Conservation (phyloP, 1,139 yeast genomes). For the Hansenula lynferdii region DNA sequence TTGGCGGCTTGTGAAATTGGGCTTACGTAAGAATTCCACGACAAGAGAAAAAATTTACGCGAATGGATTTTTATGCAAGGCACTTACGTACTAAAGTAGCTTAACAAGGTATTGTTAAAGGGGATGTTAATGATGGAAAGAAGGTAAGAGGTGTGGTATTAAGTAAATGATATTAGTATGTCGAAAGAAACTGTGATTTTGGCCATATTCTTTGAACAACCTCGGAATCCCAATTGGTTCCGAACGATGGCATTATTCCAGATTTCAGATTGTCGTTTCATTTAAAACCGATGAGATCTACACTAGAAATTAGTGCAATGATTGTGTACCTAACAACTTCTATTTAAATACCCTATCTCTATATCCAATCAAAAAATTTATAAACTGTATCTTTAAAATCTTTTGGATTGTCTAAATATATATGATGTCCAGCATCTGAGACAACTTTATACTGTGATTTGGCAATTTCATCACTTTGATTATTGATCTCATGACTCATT, state of each 20-base stretch:
- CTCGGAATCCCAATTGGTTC: too few species aligned
- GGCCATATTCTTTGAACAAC: too few species aligned
- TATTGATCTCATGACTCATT: constrained; percentile 32
- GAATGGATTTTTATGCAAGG: too few species aligned
- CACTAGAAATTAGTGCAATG: neutral
- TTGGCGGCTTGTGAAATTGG: neutral
- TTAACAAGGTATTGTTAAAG: too few species aligned
- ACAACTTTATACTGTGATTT: constrained; percentile 44
- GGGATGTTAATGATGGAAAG: too few species aligned
- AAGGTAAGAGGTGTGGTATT: too few species aligned
- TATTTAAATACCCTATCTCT: neutral
- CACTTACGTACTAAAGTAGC: too few species aligned
- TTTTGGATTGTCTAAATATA: constrained; percentile 67
- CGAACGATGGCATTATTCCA: too few species aligned
- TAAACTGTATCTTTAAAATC: constrained; percentile 17
- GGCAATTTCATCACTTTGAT: constrained; percentile 26
- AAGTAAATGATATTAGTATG: too few species aligned
- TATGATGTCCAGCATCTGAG: constrained; percentile 67
- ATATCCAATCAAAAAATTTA: constrained; percentile 17
- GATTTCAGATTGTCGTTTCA: too few species aligned
- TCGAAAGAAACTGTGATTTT: too few species aligned
- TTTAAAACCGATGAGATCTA: constrained; percentile 1
- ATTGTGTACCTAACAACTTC: neutral
- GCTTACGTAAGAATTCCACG: neutral
- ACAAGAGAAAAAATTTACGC: neutral